Evolutionary conservation across 1,284 basidiomycete genomes (phyloP), one percentile per base, ranked within the genome.

Genomic region (Puccinia hordei): DNA sequence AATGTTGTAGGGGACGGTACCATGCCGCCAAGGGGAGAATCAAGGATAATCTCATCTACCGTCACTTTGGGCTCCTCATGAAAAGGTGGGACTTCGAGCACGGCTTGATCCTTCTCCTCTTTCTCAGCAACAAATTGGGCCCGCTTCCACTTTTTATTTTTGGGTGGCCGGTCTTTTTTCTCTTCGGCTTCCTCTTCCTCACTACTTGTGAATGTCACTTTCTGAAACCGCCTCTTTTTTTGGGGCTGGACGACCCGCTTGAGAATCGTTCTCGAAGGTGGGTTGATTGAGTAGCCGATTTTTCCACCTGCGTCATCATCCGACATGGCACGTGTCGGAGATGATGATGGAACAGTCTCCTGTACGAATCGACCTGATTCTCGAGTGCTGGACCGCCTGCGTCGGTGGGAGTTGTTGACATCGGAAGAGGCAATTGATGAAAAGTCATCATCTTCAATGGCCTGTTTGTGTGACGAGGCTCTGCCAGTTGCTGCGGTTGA

Each of bases 151-250:
- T 41, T 72, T 55, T 72, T 72, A 72, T 27, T 72, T 55, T 33
- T 72, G 22, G 69, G 49, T 33, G 51, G 44, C n/a, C 51, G 44
- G 9, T 53, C 33, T 55, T 68, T 46, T 65, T 61, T 68, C 66
- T 49, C 74, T 22, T 55, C 73, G n/a, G 82, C 83, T 10, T 80
- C 82, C 63, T 85, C 85, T 13, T 82, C 84, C 24, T 85, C 85
- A 73, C 83, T 85, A 75, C 83, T 84, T 44, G 85, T 85, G 66
- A 85, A 85, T 27, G 82, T 80, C 12, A 82, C 73, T 13, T 78
- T 81, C 61, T 82, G 59, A 19, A 75, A 65, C 33, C 57, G 59
- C 81, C 76, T 81, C 66, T 81, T 82, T 46, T 69, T 49, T 27
- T n/a, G 22, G 24, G 66, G 44, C 33, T 22, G 66, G 46, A 49